Base-by-base conservation (phyloP, 2,329 filamentous ascomycete genomes). In the Sclerotinia glacialis region DNA sequence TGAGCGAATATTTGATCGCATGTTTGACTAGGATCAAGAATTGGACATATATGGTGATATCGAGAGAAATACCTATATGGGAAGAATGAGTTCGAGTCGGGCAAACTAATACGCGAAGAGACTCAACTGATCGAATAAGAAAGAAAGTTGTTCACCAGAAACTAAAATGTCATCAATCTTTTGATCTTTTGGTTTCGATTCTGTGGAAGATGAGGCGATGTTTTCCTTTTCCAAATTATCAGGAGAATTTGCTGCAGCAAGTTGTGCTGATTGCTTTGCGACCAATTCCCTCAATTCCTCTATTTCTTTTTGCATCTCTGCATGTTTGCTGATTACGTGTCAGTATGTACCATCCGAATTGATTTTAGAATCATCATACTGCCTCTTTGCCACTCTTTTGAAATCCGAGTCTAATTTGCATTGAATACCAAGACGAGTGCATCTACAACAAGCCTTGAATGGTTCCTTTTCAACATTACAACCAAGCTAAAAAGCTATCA, bases 341-440 rank as follows among this genome's bases (percentile, higher is more conserved):
- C 8, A 58, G 65, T 28, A 53, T 44, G 28, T 16, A 34, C 11
- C 12, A 14, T 16, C 5, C 40, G 14, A 12, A 44, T 18, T 1
- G 7, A 21, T 18, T n/a, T 7, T 26, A 34, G 9, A 28, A 6
- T 31, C 6, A 34, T 21, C 58, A 31, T 64, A 67, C 65, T 64
- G 58, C 12, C 65, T 50, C 78, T 89, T 89, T 58, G 86, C 87
- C 44, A 89, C 79, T 68, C 87, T 83, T 78, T 88, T 89, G 79
- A 89, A 90, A 77, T 87, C 87, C 69, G 85, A 84, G 73, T 89
- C 86, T 75, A 90, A 88, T 73, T 86, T 86, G 78, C 87, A 89
- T 65, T 82, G 80, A 49, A 89, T 83, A 68, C 82, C 83, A 67
- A 89, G 82, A 71, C 87, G 87, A 69, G 82, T 80, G 77, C 87